Evolutionary conservation across 441 rosid genomes (phyloP).

Genomic region (Brassica hybrid): DNA sequence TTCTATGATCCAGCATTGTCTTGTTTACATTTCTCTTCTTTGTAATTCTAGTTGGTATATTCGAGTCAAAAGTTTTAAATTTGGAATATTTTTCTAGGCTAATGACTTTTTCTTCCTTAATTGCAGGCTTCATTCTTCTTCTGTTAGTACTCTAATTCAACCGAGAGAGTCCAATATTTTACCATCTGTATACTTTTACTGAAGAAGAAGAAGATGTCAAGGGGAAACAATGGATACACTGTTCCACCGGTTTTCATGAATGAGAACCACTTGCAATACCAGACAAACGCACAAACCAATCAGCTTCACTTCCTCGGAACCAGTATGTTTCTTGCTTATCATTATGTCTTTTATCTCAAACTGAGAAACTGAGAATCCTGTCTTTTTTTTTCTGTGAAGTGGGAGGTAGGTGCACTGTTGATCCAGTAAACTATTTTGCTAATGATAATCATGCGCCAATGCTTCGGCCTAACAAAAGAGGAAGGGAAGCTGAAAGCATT

Average conservation of each 20-base stretch:
- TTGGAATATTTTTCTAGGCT: neutral
- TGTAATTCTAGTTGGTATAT: slow-evolving; percentile 13
- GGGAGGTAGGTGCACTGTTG: slow-evolving; percentile 50
- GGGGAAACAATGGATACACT: slow-evolving; percentile 57
- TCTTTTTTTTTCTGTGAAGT: slow-evolving; percentile 31
- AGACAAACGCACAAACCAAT: slow-evolving; percentile 51
- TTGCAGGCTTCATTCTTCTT: slow-evolving; percentile 20
- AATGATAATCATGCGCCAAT: slow-evolving; percentile 44
- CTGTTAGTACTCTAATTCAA: neutral
- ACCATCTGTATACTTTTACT: neutral
- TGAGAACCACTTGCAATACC: slow-evolving; percentile 56
- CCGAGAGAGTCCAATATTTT: neutral
- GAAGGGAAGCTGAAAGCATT: slow-evolving; percentile 48
- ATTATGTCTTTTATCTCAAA: neutral
- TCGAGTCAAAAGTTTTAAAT: neutral
- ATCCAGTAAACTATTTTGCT: slow-evolving; percentile 50
- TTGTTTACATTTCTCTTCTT: slow-evolving; percentile 19
- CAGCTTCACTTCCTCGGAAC: slow-evolving; percentile 62
- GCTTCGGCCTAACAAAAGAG: slow-evolving; percentile 54
- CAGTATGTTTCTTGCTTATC: slow-evolving; percentile 47
- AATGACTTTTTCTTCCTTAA: slow-evolving; percentile 12
- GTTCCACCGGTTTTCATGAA: slow-evolving; percentile 53
- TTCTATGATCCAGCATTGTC: slow-evolving; percentile 28
- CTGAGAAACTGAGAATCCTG: neutral
- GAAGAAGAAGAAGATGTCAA: slow-evolving; percentile 51